Conservation (phyloP, 2,329 filamentous ascomycete species). For the Colletotrichum theobromicola region DNA sequence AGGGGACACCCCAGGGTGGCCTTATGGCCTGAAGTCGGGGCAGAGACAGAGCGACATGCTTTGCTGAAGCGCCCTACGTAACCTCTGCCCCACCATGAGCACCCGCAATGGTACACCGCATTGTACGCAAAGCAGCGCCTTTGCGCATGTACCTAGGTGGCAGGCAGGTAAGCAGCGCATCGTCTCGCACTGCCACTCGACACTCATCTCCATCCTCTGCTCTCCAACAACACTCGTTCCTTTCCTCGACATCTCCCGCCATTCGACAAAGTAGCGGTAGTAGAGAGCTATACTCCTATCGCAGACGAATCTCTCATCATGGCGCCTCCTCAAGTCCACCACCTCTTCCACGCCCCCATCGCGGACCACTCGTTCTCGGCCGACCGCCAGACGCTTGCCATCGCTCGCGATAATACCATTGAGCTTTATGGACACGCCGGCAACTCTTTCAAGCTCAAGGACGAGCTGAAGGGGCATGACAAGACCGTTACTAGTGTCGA, state of each 20-base stretch:
- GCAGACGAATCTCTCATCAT: slow-evolving; percentile 57
- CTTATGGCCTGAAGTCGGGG: slow-evolving; percentile 5
- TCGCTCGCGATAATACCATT: slow-evolving; percentile 87
- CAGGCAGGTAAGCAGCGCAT: not conserved
- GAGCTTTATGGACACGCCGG: slow-evolving; percentile 83
- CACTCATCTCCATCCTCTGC: not conserved
- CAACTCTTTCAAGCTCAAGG: slow-evolving; percentile 80
- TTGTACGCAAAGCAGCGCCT: not conserved
- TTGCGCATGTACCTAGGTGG: slow-evolving; percentile 3
- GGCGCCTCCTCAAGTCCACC: slow-evolving; percentile 88
- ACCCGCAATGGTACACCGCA: not conserved
- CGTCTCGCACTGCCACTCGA: slow-evolving; percentile 6
- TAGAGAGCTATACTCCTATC: slow-evolving; percentile 97
- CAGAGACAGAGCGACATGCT: not conserved
- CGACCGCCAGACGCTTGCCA: slow-evolving; percentile 86
- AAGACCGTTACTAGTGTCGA: slow-evolving; percentile 97
- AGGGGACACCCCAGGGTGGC: slow-evolving; percentile 10
- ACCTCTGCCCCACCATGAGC: slow-evolving; percentile 13
- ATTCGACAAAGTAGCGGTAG: slow-evolving; percentile 64
- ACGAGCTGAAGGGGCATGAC: slow-evolving; percentile 95
- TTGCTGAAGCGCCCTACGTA: not conserved
- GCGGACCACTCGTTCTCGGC: slow-evolving; percentile 98
- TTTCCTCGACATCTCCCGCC: not conserved
- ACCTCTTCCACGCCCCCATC: slow-evolving; percentile 95
- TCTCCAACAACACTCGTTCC: not conserved